Conservation (phyloP, 208 protist genomes). For the Acanthamoeba rhysodes region DNA sequence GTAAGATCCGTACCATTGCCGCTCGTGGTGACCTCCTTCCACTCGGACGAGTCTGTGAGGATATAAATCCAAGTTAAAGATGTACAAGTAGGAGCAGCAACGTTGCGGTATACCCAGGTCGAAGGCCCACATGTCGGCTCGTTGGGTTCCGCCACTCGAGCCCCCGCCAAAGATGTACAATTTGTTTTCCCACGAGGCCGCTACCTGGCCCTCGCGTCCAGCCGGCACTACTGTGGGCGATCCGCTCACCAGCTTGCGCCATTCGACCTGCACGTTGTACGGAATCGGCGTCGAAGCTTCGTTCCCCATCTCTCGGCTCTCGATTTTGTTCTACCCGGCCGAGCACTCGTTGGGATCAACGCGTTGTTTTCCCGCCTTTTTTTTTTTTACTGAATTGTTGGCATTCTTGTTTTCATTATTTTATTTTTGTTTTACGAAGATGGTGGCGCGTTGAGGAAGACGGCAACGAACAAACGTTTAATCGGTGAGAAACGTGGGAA, state of each 20-base stretch:
- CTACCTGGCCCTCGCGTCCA: constrained; percentile 6
- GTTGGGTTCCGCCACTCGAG: not conserved
- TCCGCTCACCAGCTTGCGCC: not conserved
- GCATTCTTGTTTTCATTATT: not conserved
- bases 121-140: not conserved
- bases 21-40: not conserved
- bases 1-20: not conserved
- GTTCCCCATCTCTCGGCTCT: constrained; percentile 8
- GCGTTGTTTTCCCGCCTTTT: not conserved
- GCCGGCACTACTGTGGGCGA: not conserved
- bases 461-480: not conserved
- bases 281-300: not conserved
- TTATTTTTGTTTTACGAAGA: not conserved
- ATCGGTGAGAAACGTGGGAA: too few species aligned
- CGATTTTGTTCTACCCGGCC: not conserved
- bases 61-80: not conserved
- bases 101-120: constrained; percentile 18
- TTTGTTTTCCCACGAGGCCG: not conserved
- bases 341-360: not conserved
- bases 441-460: not conserved
- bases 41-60: not conserved
- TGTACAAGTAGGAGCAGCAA: not conserved
- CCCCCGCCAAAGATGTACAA: constrained; percentile 53
- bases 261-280: not conserved
- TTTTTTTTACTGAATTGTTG: not conserved